Evolutionary conservation across 306 rosid species (phyloP), one percentile per base, ranked within the genome.

Genomic region (Alnus glutinosa): DNA sequence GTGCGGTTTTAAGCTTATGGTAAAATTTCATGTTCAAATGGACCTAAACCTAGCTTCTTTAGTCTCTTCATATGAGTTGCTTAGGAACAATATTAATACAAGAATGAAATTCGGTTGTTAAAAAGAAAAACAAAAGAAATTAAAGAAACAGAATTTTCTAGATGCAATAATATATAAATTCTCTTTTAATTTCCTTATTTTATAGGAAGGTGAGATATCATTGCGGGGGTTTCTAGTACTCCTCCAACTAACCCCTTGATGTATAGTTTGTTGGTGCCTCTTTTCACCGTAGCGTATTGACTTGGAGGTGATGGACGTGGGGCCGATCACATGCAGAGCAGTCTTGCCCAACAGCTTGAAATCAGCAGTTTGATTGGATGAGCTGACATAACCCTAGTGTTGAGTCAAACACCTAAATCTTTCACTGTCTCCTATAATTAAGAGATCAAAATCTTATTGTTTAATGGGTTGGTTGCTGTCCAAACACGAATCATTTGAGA

Each of bases 321-420:
- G 87, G 77, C 90, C 91, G 81, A 77, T 73, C 85, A 72, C 87
- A 76, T 82, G 76, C 55, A 70, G 64, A 73, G 66, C 75, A 76
- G 68, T 78, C 72, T 83, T 34, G 55, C 71, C 52, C 83, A 34
- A 59, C 15, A 55, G 62, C 62, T 75, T 54, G 63, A 82, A 77
- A 64, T 70, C 63, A 58, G 70, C 2, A 71, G 23, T 70, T 73
- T 81, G 71, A 84, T 87, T 77, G 82, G 82, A 54, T 84, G 73
- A 82, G 76, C 58, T 7, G 66, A 80, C 70, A 36, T 15, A 68
- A 71, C 49, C 71, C 68, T 13, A 52, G 79, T 73, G 75, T 75
- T 59, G 69, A 85, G 88, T 88, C 86, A 83, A 83, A 74, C 84
- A 64, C 52, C 74, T 73, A 39, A 73, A 75, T 79, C 81, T 77